phyloP scores from a whole-genome alignment of 2,329 filamentous ascomycete species.

The Rhinocladiella mackenziei region DNA sequence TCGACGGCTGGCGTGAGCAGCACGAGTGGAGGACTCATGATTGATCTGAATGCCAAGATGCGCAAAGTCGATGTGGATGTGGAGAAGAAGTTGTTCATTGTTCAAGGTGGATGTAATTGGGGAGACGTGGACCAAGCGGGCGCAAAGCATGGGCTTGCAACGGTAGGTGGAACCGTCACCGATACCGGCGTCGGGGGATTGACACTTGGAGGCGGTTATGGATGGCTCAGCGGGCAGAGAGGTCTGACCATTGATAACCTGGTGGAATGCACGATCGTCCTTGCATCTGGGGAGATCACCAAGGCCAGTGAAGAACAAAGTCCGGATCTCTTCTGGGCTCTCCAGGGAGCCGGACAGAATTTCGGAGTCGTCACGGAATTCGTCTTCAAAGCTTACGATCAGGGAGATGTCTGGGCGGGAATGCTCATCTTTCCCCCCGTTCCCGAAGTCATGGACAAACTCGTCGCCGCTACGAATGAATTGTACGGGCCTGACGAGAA shows the following conservation, averaged over 20 bases:
- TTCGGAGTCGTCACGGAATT: slow-evolving; percentile 46
- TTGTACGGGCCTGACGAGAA: slow-evolving; percentile 24
- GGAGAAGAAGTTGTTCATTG: slow-evolving; percentile 44
- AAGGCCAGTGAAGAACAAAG: slow-evolving; percentile 35
- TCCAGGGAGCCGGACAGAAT: slow-evolving; percentile 42
- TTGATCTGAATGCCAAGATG: slow-evolving; percentile 52
- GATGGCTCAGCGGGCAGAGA: slow-evolving; percentile 52
- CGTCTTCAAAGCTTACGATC: slow-evolving; percentile 35
- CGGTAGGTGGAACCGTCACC: slow-evolving; percentile 59
- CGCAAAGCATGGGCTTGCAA: slow-evolving; percentile 51
- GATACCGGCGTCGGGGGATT: slow-evolving; percentile 61
- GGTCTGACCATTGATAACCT: slow-evolving; percentile 55
- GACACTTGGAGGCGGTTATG: slow-evolving; percentile 57
- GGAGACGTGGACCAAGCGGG: slow-evolving; percentile 52
- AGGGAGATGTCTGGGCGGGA: slow-evolving; percentile 36
- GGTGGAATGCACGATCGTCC: slow-evolving; percentile 36
- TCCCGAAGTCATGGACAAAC: slow-evolving; percentile 29
- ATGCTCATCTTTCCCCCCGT: slow-evolving; percentile 30
- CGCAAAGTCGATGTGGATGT: slow-evolving; percentile 48
- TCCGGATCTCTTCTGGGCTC: slow-evolving; percentile 41
- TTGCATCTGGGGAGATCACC: slow-evolving; percentile 38
- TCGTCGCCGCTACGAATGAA: slow-evolving; percentile 31
- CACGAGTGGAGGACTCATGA: slow-evolving; percentile 51
- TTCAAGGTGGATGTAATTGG: slow-evolving; percentile 53
- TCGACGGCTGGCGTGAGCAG: slow-evolving; percentile 51